Evolutionary conservation across 129 eudicot genomes (phyloP), one percentile per base, ranked within the genome.

Genomic region (Cynara cardunculus): DNA sequence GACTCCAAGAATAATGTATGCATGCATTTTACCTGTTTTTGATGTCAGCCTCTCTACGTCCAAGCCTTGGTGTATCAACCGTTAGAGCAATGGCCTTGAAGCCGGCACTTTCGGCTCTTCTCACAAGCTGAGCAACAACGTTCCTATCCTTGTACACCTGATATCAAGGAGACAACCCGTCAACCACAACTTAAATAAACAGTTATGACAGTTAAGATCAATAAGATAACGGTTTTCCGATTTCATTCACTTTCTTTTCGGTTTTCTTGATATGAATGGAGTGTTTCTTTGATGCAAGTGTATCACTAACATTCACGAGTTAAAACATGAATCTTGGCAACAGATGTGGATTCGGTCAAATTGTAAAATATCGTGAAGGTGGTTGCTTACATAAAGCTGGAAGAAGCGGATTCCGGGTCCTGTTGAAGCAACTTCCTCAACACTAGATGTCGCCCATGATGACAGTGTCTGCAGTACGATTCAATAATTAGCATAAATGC

Each of bases 371-470:
- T n/a, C 25, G 22, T 22, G 80, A 81, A 73, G 46, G 31, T 11
- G 69, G 25, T n/a, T 62, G 70, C 99, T 92, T 81, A 92, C 99
- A 76, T 92, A 92, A 79, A 95, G 93, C 88, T 95, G 99, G 90
- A 95, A 94, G 86, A 95, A 95, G 72, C 97, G 94, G 78, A 92
- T 90, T 80, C 97, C 99, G 30, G 94, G 90, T 78, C 99, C 94
- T 7, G 97, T 92, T 39, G 97, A 92, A 77, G 99, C 97, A 82
- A 95, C 99, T 87, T 95, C 99, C 81, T 95, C 99, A 67, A 95
- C 97, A 68, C 97, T 95, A 13, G 97, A 95, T 80, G 99, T 95
- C 35, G 97, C 91, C 96, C 92, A 90, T 39, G 96, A 92, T 19
- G 99, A 92, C 84, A 94, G 76, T 77, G 94, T 90, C 99, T 94